phyloP scores from a whole-genome alignment of 202 grass and related monocot species.

The Schoenoplectus tabernaemontani region DNA sequence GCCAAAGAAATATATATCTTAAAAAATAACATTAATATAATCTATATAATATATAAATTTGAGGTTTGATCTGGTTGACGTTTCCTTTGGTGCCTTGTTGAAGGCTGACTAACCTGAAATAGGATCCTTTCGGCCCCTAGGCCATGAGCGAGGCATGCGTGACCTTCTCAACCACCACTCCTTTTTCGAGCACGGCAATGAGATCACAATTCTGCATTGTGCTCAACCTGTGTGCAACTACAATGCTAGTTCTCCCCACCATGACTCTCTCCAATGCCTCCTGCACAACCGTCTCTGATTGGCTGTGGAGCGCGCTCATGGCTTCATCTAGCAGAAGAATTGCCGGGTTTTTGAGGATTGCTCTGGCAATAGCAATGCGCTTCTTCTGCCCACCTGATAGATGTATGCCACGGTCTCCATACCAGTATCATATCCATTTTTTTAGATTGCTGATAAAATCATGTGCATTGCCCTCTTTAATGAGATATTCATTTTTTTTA shows the following conservation, averaged over 20 bases:
- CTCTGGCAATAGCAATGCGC: constrained; percentile 92
- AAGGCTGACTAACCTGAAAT: constrained; percentile 63
- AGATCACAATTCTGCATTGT: constrained; percentile 72
- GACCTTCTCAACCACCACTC: constrained; percentile 73
- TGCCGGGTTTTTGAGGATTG: constrained; percentile 79
- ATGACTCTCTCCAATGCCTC: constrained; percentile 83
- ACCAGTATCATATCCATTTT: constrained; percentile 74
- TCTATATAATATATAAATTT: not conserved
- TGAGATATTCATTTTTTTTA: too few species aligned
- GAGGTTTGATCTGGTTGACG: constrained; percentile 9
- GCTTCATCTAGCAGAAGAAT: constrained; percentile 87
- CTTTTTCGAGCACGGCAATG: constrained; percentile 78
- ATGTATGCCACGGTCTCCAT: constrained; percentile 77
- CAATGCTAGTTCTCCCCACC: constrained; percentile 74
- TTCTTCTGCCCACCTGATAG: constrained; percentile 92
- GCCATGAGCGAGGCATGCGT: constrained; percentile 83
- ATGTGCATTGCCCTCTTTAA: constrained; percentile 84
- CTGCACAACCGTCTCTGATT: constrained; percentile 85
- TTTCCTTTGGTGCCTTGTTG: constrained; percentile 51
- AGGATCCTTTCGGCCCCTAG: constrained; percentile 53
- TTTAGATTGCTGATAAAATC: constrained; percentile 86
- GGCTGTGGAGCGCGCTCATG: constrained; percentile 83
- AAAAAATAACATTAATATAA: not conserved
- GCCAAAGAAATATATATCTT: not conserved
- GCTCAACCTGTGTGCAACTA: constrained; percentile 80